Conservation (phyloP, 108 stramenopile species). For the Nitzschia inconspicua region DNA sequence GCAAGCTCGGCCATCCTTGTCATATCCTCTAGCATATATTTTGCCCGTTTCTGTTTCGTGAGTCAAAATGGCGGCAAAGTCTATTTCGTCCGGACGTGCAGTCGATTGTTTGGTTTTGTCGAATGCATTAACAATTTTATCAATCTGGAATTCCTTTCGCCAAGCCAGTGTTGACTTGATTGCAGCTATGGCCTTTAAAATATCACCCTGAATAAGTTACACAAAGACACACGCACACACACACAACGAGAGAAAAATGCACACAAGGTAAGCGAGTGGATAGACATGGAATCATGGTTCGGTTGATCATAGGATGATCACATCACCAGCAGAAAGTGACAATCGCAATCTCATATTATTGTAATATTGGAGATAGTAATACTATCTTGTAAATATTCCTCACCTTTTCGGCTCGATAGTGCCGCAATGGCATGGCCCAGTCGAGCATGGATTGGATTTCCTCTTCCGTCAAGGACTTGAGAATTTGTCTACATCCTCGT, state of each 20-base stretch:
- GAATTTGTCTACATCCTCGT: constrained; percentile 39
- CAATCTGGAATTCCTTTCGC: constrained; percentile 79
- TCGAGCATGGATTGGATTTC: constrained; percentile 59
- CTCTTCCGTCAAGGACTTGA: constrained; percentile 35
- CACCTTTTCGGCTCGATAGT: constrained; percentile 79
- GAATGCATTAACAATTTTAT: constrained; percentile 14
- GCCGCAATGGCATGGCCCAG: constrained; percentile 70
- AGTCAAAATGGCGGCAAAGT: constrained; percentile 36
- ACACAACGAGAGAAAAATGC: too few species aligned
- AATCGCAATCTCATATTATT: too few species aligned
- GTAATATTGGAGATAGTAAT: too few species aligned
- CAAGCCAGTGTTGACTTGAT: constrained; percentile 71
- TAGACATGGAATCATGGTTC: too few species aligned
- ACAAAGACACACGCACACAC: too few species aligned
- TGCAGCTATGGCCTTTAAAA: constrained; percentile 56
- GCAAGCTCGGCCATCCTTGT: constrained; percentile 65
- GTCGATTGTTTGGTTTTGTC: constrained; percentile 6
- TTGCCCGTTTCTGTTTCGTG: constrained; percentile 81
- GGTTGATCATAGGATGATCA: too few species aligned
- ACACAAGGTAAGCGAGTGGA: too few species aligned
- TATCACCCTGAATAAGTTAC: constrained; percentile 33
- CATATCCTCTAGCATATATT: constrained; percentile 82
- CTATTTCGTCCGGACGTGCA: constrained; percentile 17
- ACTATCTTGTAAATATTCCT: neutral
- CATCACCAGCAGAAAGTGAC: too few species aligned